phyloP scores from a whole-genome alignment of 495 filamentous ascomycete genomes.

The Xylaria longipes region DNA sequence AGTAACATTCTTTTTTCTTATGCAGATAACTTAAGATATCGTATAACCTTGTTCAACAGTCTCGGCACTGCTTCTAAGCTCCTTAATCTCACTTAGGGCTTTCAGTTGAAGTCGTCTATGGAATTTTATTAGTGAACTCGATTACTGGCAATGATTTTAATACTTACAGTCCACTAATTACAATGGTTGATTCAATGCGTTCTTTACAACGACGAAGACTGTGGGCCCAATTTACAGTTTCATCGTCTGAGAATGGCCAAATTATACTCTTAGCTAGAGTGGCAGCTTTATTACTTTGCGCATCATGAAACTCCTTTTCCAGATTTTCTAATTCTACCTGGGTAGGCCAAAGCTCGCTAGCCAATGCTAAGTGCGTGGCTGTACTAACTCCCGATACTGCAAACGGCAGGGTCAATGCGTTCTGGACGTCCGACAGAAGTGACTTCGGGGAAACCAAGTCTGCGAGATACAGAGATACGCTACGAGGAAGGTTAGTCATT shows the following conservation, averaged over 20 bases:
- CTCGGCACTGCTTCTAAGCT: background rate
- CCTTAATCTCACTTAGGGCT: background rate
- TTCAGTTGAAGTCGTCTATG: background rate
- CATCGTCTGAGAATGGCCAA: background rate
- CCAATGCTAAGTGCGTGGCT: background rate
- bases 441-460: background rate
- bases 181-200: background rate
- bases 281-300: background rate
- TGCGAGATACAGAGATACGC: background rate
- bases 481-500: background rate
- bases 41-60: background rate
- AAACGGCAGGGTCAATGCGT: background rate
- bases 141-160: background rate
- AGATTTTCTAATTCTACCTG: background rate
- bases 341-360: background rate
- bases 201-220: background rate
- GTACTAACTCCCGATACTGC: background rate
- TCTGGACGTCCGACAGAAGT: background rate
- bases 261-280: background rate
- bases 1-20: background rate
- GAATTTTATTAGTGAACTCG: background rate
- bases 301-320: background rate
- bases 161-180: background rate
- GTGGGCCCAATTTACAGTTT: background rate
- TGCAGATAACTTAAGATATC: background rate